phyloP scores from a whole-genome alignment of 2,329 filamentous ascomycete genomes.

The Penicillium capsulatum region DNA sequence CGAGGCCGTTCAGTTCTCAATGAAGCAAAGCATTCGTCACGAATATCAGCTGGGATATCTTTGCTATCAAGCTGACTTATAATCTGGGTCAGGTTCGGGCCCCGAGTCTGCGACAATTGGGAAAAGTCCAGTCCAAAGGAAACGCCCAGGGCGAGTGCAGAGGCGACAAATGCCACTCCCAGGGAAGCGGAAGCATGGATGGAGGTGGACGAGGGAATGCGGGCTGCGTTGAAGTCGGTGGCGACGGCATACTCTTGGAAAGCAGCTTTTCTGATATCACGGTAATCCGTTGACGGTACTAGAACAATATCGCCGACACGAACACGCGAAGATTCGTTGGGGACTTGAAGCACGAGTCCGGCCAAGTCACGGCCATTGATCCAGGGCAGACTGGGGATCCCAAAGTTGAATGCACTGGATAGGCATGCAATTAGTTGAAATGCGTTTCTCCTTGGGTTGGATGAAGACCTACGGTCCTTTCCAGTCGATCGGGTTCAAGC shows the following conservation, averaged over 20 bases:
- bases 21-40: constrained; percentile 58
- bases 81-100: constrained; percentile 57
- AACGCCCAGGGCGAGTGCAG: constrained; percentile 62
- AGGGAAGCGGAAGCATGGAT: constrained; percentile 58
- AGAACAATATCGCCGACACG: constrained; percentile 55
- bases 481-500: constrained; percentile 74
- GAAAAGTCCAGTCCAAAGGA: constrained; percentile 66
- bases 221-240: constrained; percentile 61
- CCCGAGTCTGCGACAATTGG: constrained; percentile 34
- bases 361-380: constrained; percentile 67
- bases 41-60: constrained; percentile 57
- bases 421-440: constrained; percentile 1
- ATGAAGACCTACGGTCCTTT: constrained; percentile 59
- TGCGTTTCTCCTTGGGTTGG: background rate
- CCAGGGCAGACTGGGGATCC: constrained; percentile 63
- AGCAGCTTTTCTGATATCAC: constrained; percentile 66
- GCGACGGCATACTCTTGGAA: constrained; percentile 67
- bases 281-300: constrained; percentile 70
- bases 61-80: constrained; percentile 47
- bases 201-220: constrained; percentile 53
- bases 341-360: constrained; percentile 56
- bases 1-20: constrained; percentile 52
- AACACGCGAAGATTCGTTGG: constrained; percentile 46
- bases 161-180: constrained; percentile 68
- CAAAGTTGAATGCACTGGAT: constrained; percentile 64